Percentiles rank a stretch among this genome's conserved stretches.
These are phyloP conservation scores for Leucocoprinus leucothites DNA, from an alignment of 768 basidiomycete species.

Conservation along the genomic window DNA sequence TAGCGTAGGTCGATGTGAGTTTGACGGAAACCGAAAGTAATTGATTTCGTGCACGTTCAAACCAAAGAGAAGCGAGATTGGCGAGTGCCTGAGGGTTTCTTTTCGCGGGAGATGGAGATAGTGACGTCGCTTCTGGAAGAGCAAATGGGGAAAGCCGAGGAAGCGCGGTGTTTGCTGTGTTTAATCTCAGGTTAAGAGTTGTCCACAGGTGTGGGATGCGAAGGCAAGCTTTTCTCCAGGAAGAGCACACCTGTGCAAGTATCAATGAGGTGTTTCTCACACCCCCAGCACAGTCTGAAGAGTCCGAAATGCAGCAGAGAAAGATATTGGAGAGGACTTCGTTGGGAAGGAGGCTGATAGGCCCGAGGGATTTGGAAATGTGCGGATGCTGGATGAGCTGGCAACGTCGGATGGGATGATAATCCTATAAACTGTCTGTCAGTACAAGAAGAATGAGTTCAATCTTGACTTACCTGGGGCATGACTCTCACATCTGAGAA, in stretches of 20 bases:
- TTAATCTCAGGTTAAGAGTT: slow-evolving; percentile 3
- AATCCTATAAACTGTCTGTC: background rate
- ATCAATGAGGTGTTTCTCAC: background rate
- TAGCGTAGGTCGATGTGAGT: background rate
- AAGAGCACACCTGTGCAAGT: slow-evolving; percentile 9
- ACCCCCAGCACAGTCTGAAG: background rate
- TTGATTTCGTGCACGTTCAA: slow-evolving; percentile 5
- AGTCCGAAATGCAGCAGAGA: background rate
- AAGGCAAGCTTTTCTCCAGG: slow-evolving; percentile 5
- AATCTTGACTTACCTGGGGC: background rate
- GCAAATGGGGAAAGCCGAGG: slow-evolving; percentile 4
- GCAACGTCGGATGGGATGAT: background rate
- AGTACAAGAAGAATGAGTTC: background rate
- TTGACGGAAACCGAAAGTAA: slow-evolving; percentile 11
- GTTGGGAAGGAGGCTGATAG: slow-evolving; percentile 4
- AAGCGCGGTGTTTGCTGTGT: background rate
- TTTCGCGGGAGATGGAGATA: background rate
- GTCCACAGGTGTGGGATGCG: slow-evolving; percentile 7
- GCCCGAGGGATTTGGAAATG: background rate
- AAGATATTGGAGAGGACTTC: slow-evolving; percentile 8
- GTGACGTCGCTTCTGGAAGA: background rate
- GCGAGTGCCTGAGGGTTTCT: background rate
- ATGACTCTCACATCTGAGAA: background rate
- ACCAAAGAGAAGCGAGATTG: slow-evolving; percentile 8
- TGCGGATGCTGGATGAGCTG: slow-evolving; percentile 5